These are phyloP conservation scores for Crucihimalaya himalaica DNA, from an alignment of 345 rosid species.

Conservation along the genomic window DNA sequence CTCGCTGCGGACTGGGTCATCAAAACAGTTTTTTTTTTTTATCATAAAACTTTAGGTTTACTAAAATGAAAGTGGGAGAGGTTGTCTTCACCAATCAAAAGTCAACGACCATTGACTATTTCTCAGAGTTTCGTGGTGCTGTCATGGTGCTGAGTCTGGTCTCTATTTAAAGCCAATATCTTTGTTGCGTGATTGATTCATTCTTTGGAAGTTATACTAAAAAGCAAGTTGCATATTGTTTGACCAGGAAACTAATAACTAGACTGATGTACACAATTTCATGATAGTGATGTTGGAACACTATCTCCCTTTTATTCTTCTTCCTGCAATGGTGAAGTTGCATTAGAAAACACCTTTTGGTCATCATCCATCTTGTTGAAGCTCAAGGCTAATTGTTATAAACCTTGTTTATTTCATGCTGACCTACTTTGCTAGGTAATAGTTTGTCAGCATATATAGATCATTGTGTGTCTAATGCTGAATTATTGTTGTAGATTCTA, in stretches of 20 bases:
- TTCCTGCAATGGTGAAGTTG: not conserved
- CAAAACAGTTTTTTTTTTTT: not conserved
- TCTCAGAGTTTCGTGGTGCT: not conserved
- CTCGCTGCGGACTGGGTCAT: not conserved
- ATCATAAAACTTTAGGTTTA: too few species aligned
- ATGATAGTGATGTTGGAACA: slow-evolving; percentile 12
- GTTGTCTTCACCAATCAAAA: not conserved
- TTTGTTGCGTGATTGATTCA: slow-evolving; percentile 13
- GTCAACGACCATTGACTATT: slow-evolving; percentile 4
- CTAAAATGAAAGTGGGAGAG: not conserved
- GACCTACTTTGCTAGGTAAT: not conserved
- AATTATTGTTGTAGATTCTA: not conserved
- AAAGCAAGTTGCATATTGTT: not conserved
- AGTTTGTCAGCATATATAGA: not conserved
- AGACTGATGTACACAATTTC: not conserved
- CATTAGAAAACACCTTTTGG: not conserved
- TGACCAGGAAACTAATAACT: slow-evolving; percentile 11
- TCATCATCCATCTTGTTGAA: not conserved
- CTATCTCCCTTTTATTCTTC: not conserved
- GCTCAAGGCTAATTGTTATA: not conserved
- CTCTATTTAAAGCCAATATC: not conserved
- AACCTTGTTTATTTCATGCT: not conserved
- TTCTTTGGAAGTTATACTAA: not conserved
- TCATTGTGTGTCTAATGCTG: not conserved
- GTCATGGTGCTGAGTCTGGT: not conserved